phyloP scores from a whole-genome alignment of 805 yeast species.

The Candida endomychidarum region DNA sequence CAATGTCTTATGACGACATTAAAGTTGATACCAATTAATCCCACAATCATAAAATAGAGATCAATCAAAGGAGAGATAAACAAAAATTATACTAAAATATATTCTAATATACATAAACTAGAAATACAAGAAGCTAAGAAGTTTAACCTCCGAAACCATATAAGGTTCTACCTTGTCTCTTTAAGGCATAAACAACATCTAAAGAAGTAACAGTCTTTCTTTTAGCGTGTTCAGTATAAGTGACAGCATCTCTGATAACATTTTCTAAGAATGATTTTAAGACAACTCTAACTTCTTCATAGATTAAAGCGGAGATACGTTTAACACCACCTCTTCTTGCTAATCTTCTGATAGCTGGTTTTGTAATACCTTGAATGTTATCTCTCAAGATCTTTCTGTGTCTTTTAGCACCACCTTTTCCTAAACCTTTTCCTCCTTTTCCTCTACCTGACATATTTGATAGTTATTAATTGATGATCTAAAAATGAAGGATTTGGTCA shows the following conservation, averaged over 20 bases:
- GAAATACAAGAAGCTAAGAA: constrained; percentile 16
- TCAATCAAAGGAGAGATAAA: too few relatives aligned
- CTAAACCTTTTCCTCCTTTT: constrained; percentile 99
- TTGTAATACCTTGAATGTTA: constrained; percentile 98
- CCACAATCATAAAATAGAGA: too few relatives aligned
- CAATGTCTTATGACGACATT: too few relatives aligned
- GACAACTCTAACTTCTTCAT: constrained; percentile 97
- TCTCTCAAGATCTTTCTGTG: constrained; percentile 99
- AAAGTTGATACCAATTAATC: too few relatives aligned
- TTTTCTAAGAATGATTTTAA: constrained; percentile 91
- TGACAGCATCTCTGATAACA: constrained; percentile 97
- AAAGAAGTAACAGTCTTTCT: constrained; percentile 98
- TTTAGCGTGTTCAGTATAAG: constrained; percentile 99
- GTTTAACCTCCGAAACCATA: constrained; percentile 98
- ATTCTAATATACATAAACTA: constrained; percentile 27
- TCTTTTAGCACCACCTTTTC: constrained; percentile 99
- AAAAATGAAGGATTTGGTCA: background rate
- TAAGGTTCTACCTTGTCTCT: constrained; percentile 99
- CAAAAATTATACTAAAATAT: constrained; percentile 3
- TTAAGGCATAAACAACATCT: constrained; percentile 97
- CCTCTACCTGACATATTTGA: constrained; percentile 93
- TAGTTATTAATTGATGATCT: constrained; percentile 19
- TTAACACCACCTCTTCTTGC: constrained; percentile 99
- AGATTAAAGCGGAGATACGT: constrained; percentile 97
- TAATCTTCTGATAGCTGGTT: constrained; percentile 99